Evolutionary conservation across 306 rosid species (phyloP), one percentile per base, ranked within the genome.

Genomic region (Vicia sativa): DNA sequence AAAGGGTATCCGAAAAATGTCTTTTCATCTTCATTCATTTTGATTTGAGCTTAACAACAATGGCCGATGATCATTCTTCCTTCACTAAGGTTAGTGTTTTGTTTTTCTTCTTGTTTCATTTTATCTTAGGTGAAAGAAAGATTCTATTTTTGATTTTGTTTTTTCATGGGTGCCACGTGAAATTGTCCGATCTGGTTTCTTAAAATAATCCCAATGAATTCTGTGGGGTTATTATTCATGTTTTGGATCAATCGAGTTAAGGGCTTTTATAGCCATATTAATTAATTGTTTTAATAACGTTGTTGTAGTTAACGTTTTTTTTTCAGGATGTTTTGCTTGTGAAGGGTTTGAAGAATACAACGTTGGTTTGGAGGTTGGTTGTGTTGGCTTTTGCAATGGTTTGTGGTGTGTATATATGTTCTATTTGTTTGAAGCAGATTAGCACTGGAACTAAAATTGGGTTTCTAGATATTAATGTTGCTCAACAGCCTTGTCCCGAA

Each of bases 331-430:
- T 68, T 66, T 72, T 84, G 53, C 62, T 70, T 65, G 75, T 60
- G 66, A 87, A 92, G 86, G 81, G 71, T 73, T 85, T 86, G 68
- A 95, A 85, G 85, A 90, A 77, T 63, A 85, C 96, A 9, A 87
- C 97, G 12, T 79, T 90, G 85, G 72, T 84, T 71, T 73, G 88
- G 91, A 85, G 97, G 85, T 74, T 89, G 86, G 67, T 78, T 42
- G 92, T 88, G 7, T 75, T 95, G 72, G 67, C 83, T 75, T 80
- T 90, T 82, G 89, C 87, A 53, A 90, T 90, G 97, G 81, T 90
- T 50, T 88, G 95, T 81, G 97, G 99, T 42, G 87, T 88, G 74
- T 95, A 87, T 77, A 90, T 95, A 69, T 95, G 91, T 80, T 80
- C 95, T 26, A 81, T 95, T 82, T 90, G 97, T 83, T 62, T 90